phyloP scores from a whole-genome alignment of 139 green algal genomes.

The Picochlorum sp. region DNA sequence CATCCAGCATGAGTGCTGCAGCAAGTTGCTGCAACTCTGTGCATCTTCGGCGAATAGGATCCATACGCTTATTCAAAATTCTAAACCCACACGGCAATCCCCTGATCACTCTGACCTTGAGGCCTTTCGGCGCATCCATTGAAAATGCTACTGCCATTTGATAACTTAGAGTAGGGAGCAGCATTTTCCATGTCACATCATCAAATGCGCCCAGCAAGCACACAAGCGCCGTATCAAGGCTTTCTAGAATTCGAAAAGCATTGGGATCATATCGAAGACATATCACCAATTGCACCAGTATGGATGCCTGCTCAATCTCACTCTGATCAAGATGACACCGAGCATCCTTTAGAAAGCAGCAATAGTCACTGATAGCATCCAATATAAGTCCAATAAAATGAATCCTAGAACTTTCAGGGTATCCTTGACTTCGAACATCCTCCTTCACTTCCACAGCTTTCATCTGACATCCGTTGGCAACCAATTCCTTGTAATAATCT shows the following conservation, averaged over 20 bases:
- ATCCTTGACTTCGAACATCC: no score
- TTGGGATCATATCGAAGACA: conserved; percentile 1
- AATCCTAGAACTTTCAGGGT: no score
- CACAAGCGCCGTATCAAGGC: neutral
- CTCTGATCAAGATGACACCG: no score
- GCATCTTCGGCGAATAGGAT: neutral
- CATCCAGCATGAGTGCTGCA: conserved; percentile 4
- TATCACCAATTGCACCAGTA: neutral
- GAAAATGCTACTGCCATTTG: neutral
- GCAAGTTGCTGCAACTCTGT: conserved; percentile 9
- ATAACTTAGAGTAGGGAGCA: neutral
- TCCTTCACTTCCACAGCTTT: no score
- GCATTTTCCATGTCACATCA: conserved; percentile 1
- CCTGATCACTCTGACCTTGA: neutral
- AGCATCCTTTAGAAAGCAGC: no score
- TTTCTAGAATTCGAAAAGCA: neutral
- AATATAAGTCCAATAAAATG: no score
- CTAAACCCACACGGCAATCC: neutral
- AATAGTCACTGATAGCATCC: no score
- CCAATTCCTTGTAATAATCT: no score
- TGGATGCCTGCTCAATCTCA: neutral
- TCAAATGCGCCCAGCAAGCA: neutral
- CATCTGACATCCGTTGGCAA: no score
- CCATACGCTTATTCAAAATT: neutral
- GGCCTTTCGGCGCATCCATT: neutral